Evolutionary conservation across 2,329 filamentous ascomycete genomes (phyloP), one percentile per base, ranked within the genome.

Genomic region (Monosporascus sp.): DNA sequence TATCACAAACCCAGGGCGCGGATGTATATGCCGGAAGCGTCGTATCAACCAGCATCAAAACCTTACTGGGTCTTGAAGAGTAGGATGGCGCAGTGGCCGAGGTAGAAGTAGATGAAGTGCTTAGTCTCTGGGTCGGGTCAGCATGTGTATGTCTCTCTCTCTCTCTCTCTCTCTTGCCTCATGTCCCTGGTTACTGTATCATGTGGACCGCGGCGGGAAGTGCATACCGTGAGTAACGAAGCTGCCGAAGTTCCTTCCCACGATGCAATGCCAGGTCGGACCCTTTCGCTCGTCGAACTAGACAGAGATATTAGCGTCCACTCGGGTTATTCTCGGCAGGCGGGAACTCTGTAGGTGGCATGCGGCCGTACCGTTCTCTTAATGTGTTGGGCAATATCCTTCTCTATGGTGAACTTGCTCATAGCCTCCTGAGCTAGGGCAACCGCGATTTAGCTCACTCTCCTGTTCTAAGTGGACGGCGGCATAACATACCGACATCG

Each of bases 91-190:
- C 91, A 97, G 80, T 97, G 94, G 52, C 94, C 94, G 55, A 99
- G 88, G 78, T 99, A 99, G 79, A 99, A 99, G 79, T 99, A 99
- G 72, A 99, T 97, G 79, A 99, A 99, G 75, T 99, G 94, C 78
- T 97, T 97, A 27, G 94, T 97, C 74, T 97, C 94, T 97, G 76
- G 38, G 43, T 8, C 3, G 19, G 11, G 26, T 47, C 35, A 62
- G 57, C 48, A 53, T 48, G 31, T 14, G 27, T 31, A n/a, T n/a
- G n/a, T n/a, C n/a, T n/a, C n/a, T n/a, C n/a, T 5, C 22, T 24
- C 22, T 24, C 26, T 20, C 5, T 19, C 9, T 24, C 6, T 44
- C 14, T 44, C 20, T 20, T 17, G 17, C 19, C 17, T 41, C 17
- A n/a, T 19, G 41, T 5, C 8, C 19, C 17, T 44, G 41, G 17